Conservation (phyloP, 768 basidiomycete genomes). For the Amanita rubescens region DNA sequence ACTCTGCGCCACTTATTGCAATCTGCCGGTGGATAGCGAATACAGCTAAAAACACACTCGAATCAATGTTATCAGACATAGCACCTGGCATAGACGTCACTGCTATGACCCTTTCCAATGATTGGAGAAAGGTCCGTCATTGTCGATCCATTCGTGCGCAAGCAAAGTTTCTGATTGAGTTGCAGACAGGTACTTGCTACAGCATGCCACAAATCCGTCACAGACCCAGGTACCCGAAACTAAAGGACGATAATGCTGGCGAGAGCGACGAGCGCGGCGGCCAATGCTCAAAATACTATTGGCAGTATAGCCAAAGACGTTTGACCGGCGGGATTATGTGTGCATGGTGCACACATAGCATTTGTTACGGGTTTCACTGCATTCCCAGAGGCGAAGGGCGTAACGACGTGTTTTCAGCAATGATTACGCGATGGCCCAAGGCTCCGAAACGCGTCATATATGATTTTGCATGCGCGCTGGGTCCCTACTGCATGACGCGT, state of each 20-base stretch:
- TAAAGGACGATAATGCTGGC: not conserved
- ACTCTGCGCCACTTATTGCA: no score
- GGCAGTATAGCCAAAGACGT: not conserved
- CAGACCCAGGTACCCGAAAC: conserved; percentile 19
- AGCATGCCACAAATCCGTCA: conserved; percentile 21
- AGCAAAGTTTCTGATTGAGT: not conserved
- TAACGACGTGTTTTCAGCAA: not conserved
- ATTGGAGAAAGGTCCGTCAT: conserved; percentile 6
- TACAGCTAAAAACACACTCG: no score
- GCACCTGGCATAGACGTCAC: no score
- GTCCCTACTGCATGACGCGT: not conserved
- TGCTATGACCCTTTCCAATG: not conserved
- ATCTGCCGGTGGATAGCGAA: no score
- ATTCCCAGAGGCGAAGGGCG: not conserved
- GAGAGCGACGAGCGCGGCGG: not conserved
- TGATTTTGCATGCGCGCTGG: not conserved
- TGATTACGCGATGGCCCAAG: not conserved
- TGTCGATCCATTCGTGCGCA: no score
- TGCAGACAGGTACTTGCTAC: conserved; percentile 23
- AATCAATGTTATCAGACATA: no score
- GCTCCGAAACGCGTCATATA: not conserved
- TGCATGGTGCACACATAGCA: not conserved
- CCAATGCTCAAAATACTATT: not conserved
- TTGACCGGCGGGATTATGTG: not conserved
- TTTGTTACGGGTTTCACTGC: not conserved